Evolutionary conservation across 345 rosid genomes (phyloP).

Genomic region (Syzygium oleosum): DNA sequence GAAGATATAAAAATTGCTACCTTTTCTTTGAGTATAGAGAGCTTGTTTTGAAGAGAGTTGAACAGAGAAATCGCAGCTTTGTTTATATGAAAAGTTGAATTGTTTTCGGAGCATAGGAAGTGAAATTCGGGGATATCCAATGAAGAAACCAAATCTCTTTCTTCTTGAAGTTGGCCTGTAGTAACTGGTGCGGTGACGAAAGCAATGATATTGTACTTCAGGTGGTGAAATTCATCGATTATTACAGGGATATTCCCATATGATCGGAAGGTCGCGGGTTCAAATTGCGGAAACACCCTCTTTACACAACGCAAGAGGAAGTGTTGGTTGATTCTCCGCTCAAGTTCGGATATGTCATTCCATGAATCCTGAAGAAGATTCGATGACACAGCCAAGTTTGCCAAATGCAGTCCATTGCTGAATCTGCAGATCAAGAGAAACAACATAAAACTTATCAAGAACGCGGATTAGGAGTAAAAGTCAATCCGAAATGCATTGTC

Average conservation of each 20-base stretch:
- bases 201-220: slow-evolving; percentile 17
- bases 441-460: neutral
- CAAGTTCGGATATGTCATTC: slow-evolving; percentile 18
- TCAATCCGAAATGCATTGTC: too few relatives aligned
- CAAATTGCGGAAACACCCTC: neutral
- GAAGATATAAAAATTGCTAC: slow-evolving; percentile 6
- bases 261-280: neutral
- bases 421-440: slow-evolving; percentile 12
- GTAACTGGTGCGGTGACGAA: slow-evolving; percentile 23
- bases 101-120: slow-evolving; percentile 26
- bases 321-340: neutral
- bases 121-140: slow-evolving; percentile 14
- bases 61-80: slow-evolving; percentile 31
- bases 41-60: slow-evolving; percentile 2
- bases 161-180: slow-evolving; percentile 2
- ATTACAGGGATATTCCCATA: neutral
- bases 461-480: neutral
- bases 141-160: slow-evolving; percentile 18
- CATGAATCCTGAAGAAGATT: slow-evolving; percentile 30
- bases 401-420: slow-evolving; percentile 24
- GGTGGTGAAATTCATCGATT: slow-evolving; percentile 1
- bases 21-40: slow-evolving; percentile 23
- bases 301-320: neutral
- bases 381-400: slow-evolving; percentile 37
- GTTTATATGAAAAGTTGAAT: slow-evolving; percentile 27